phyloP scores from a whole-genome alignment of 208 protist species.

The Blechomonas ayalai region DNA sequence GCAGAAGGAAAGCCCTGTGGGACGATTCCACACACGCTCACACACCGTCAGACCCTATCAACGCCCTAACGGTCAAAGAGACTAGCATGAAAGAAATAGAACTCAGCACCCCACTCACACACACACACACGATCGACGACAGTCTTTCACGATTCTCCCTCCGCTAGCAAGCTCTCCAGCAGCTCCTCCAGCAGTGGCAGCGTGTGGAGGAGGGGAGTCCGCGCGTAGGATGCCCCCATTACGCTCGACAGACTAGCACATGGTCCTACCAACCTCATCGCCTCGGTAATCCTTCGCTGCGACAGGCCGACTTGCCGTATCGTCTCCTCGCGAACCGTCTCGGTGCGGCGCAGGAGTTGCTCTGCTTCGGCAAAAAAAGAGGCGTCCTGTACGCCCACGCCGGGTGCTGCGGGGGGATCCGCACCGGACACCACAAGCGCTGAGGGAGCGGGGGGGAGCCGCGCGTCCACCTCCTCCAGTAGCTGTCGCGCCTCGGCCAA shows the following conservation, averaged over 20 bases:
- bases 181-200: conserved; percentile 26
- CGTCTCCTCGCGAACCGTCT: conserved; percentile 16
- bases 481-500: too few relatives aligned
- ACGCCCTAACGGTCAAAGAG: too few relatives aligned
- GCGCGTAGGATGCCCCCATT: conserved; percentile 21
- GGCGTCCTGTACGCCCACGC: conserved; percentile 7
- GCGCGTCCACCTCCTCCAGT: too few relatives aligned
- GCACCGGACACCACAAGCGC: too few relatives aligned
- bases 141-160: conserved; percentile 11
- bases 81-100: conserved; percentile 14
- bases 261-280: conserved; percentile 19
- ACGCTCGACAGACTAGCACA: conserved; percentile 19
- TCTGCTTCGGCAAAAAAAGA: conserved; percentile 20
- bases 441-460: too few relatives aligned
- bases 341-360: conserved; percentile 19
- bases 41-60: too few relatives aligned
- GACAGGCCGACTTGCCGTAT: conserved; percentile 10
- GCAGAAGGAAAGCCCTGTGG: too few relatives aligned
- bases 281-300: conserved; percentile 20
- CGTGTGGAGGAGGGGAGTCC: conserved; percentile 24
- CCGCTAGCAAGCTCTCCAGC: conserved; percentile 22
- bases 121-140: too few relatives aligned
- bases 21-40: too few relatives aligned
- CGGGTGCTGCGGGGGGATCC: too few relatives aligned
- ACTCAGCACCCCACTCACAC: too few relatives aligned